These are phyloP conservation scores for Mycena leptocephala DNA, from an alignment of 768 basidiomycete genomes.

Conservation along the genomic window DNA sequence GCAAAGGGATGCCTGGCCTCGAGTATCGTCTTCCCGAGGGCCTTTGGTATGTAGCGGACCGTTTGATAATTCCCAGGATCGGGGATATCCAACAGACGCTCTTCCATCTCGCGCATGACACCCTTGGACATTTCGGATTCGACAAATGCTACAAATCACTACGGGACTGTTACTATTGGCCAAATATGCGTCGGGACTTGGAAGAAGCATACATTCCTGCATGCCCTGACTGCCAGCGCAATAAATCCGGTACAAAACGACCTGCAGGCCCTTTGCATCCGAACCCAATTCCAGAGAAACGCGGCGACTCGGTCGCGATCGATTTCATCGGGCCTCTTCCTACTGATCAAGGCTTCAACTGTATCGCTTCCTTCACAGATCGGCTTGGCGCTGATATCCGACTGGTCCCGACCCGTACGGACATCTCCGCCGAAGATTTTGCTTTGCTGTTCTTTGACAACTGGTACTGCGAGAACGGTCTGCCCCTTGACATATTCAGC, in stretches of 20 bases:
- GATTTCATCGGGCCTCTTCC: slow-evolving; percentile 43
- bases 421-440: neutral
- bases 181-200: slow-evolving; percentile 14
- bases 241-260: slow-evolving; percentile 40
- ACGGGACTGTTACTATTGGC: slow-evolving; percentile 31
- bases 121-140: slow-evolving; percentile 34
- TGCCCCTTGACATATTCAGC: neutral
- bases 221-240: slow-evolving; percentile 48
- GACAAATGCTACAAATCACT: slow-evolving; percentile 38
- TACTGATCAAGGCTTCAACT: slow-evolving; percentile 39
- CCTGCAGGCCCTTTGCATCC: slow-evolving; percentile 45
- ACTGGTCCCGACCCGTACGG: slow-evolving; percentile 15
- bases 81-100: neutral
- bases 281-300: slow-evolving; percentile 37
- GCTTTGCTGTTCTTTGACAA: slow-evolving; percentile 4
- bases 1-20: neutral
- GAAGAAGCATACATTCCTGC: slow-evolving; percentile 43
- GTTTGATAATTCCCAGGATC: slow-evolving; percentile 1
- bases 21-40: neutral
- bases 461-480: slow-evolving; percentile 21
- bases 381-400: slow-evolving; percentile 31
- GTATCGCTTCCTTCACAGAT: slow-evolving; percentile 31
- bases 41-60: slow-evolving; percentile 9
- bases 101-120: slow-evolving; percentile 37
- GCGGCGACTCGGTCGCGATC: slow-evolving; percentile 26